phyloP scores from a whole-genome alignment of 306 rosid species.

The Lotus japonicus region DNA sequence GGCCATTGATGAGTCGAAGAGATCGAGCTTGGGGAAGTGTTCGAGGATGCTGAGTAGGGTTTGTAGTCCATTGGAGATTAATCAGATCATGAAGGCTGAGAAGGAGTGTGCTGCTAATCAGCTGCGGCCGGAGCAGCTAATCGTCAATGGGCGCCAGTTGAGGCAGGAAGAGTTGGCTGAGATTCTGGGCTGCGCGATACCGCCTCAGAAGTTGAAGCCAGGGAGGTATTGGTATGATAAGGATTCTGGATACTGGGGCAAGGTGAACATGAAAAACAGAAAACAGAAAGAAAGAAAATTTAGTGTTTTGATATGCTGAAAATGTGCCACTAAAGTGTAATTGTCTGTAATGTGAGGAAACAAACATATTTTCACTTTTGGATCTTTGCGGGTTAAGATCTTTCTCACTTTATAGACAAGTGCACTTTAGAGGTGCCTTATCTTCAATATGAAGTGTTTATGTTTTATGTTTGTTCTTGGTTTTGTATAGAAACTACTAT shows the following conservation, averaged over 20 bases:
- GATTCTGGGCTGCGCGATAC: slow-evolving; percentile 57
- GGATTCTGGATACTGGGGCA: slow-evolving; percentile 92
- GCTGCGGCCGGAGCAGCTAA: slow-evolving; percentile 72
- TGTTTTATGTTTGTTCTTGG: not conserved
- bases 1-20: slow-evolving; percentile 65
- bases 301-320: not conserved
- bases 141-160: slow-evolving; percentile 72
- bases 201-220: slow-evolving; percentile 82
- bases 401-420: too few species aligned
- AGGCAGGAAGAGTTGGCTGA: slow-evolving; percentile 78
- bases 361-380: too few species aligned
- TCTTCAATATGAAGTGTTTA: not conserved
- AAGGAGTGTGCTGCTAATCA: slow-evolving; percentile 78
- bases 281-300: not conserved
- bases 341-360: too few species aligned
- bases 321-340: too few species aligned
- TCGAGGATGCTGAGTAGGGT: slow-evolving; percentile 69
- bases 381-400: too few species aligned
- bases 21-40: slow-evolving; percentile 59
- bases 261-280: slow-evolving; percentile 39
- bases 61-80: slow-evolving; percentile 77
- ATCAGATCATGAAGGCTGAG: slow-evolving; percentile 86
- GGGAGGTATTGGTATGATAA: slow-evolving; percentile 94
- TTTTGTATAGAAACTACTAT: not conserved
- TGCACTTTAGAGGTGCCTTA: too few species aligned